Percentiles rank a stretch among this genome's conserved stretches.
Evolutionary conservation across 345 rosid species (phyloP).

Genomic region (Salix koriyanagi): DNA sequence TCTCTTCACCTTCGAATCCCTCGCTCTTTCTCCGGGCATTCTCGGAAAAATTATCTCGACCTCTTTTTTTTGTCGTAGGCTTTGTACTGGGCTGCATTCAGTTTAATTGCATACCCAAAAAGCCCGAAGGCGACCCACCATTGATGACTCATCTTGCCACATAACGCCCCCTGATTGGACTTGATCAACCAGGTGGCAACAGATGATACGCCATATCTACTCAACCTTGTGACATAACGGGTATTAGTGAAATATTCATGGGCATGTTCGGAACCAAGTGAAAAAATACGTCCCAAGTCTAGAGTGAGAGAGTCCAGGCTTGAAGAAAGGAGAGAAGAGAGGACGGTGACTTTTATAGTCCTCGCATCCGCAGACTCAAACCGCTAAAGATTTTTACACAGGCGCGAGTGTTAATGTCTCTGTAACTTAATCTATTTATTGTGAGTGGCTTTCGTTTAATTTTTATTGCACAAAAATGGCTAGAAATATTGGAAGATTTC

Average conservation of each 20-base stretch:
- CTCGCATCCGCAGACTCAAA: not conserved
- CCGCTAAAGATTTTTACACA: not conserved
- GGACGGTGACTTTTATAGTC: not conserved
- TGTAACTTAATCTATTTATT: not conserved
- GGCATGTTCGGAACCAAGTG: not conserved
- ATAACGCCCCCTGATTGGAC: too few relatives aligned
- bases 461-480: constrained; percentile 13
- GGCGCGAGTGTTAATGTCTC: not conserved
- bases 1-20: too few relatives aligned
- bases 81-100: not conserved
- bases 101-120: not conserved
- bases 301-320: not conserved
- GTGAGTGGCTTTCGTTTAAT: not conserved
- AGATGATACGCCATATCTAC: not conserved
- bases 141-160: not conserved
- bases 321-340: not conserved
- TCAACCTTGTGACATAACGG: not conserved
- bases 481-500: constrained; percentile 36
- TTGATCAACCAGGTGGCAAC: not conserved
- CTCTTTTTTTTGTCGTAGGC: not conserved
- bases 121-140: not conserved
- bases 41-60: not conserved
- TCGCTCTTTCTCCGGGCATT: too few relatives aligned
- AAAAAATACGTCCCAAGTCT: not conserved
- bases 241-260: not conserved